phyloP scores from a whole-genome alignment of 805 yeast species.

The Komagataella pastoris region DNA sequence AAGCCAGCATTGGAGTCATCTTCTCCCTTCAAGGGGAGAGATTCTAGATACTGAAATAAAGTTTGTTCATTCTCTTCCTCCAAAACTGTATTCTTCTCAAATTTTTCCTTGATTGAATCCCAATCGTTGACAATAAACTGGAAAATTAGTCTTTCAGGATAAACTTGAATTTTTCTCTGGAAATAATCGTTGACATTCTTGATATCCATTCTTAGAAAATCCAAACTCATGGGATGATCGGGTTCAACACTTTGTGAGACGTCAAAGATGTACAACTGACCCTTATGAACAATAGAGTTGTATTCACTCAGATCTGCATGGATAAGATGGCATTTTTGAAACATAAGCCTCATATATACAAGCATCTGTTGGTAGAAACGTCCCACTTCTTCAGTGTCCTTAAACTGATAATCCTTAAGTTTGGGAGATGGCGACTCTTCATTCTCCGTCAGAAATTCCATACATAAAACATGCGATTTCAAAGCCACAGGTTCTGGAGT shows the following conservation, averaged over 20 bases:
- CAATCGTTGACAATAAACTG: constrained; percentile 51
- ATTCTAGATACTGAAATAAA: constrained; percentile 26
- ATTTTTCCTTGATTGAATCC: constrained; percentile 21
- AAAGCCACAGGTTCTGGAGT: constrained; percentile 88
- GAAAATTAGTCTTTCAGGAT: constrained; percentile 74
- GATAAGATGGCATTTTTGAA: constrained; percentile 76
- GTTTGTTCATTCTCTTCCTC: constrained; percentile 26
- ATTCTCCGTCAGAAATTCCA: constrained; percentile 79
- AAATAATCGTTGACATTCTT: constrained; percentile 90
- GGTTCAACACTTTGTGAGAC: constrained; percentile 98
- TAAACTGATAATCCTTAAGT: constrained; percentile 69
- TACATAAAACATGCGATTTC: constrained; percentile 80
- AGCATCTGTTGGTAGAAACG: constrained; percentile 67
- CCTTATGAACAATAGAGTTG: constrained; percentile 76
- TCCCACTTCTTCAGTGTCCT: constrained; percentile 49
- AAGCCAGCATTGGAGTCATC: constrained; percentile 43
- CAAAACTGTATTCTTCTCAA: constrained; percentile 15
- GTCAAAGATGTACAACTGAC: constrained; percentile 75
- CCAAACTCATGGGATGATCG: constrained; percentile 93
- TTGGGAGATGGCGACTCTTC: constrained; percentile 87
- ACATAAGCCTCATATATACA: constrained; percentile 76
- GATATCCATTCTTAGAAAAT: constrained; percentile 93
- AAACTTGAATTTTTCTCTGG: constrained; percentile 58
- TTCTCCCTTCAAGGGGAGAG: constrained; percentile 44
- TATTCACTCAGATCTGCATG: constrained; percentile 97